phyloP scores from a whole-genome alignment of 257 asterid genomes.

The Solanum paucissectum region DNA sequence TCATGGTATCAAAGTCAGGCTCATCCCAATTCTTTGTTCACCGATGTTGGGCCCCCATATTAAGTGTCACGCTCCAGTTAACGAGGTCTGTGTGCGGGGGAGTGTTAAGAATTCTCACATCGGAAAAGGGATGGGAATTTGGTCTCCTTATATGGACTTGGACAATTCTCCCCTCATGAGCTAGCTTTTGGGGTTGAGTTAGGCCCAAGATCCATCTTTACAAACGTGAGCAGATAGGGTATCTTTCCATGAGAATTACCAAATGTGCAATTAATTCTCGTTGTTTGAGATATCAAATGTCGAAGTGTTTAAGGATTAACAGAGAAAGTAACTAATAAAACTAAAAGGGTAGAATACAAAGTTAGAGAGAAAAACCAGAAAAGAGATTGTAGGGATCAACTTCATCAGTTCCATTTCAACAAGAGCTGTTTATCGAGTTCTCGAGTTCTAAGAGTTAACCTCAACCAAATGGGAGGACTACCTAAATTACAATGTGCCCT shows the following conservation, averaged over 20 bases:
- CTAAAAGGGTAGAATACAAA: not conserved
- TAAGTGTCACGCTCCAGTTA: too few species aligned
- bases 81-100: too few species aligned
- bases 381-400: not conserved
- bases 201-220: too few species aligned
- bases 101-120: too few species aligned
- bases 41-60: too few species aligned
- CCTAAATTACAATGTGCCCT: not conserved
- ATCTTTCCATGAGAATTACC: not conserved
- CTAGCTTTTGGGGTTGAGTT: too few species aligned
- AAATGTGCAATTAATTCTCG: not conserved
- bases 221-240: not conserved
- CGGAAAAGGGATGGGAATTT: too few species aligned
- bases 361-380: not conserved
- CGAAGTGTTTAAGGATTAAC: not conserved
- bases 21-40: too few species aligned
- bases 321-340: not conserved
- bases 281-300: not conserved
- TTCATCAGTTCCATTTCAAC: not conserved
- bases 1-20: too few species aligned
- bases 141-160: too few species aligned
- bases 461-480: not conserved
- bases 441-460: not conserved
- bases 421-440: not conserved
- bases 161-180: too few species aligned